phyloP scores from a whole-genome alignment of 2,329 filamentous ascomycete genomes.

The Penicillium thymicola region DNA sequence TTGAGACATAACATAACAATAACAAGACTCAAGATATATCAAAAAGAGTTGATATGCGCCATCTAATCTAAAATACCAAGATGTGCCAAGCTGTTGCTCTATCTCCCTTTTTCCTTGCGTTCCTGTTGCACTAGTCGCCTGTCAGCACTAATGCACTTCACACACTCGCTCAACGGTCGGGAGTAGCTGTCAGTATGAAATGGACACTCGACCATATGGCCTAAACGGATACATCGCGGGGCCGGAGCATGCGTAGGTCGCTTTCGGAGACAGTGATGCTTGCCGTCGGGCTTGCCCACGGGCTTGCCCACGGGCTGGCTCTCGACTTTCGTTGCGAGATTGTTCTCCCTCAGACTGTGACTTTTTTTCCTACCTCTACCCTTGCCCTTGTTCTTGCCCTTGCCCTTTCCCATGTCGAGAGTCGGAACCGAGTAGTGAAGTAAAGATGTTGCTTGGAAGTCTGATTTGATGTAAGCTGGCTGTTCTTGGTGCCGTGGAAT shows the following conservation, averaged over 20 bases:
- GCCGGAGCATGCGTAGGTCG: too few relatives aligned
- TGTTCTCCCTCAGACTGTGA: background rate
- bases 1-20: background rate
- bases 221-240: background rate
- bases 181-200: background rate
- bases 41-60: background rate
- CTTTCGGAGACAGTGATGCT: too few relatives aligned
- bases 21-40: background rate
- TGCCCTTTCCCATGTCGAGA: background rate
- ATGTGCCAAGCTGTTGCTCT: background rate
- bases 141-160: background rate
- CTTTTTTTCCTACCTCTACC: background rate
- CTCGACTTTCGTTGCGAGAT: background rate
- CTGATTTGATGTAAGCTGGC: background rate
- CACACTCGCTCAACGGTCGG: background rate
- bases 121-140: background rate
- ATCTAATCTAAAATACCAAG: background rate
- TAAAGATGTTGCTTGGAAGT: background rate
- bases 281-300: too few relatives aligned
- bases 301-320: too few relatives aligned
- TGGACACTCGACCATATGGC: background rate
- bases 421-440: fast-evolving
- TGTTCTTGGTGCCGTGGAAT: background rate
- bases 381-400: background rate
- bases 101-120: background rate